Base-by-base conservation (phyloP, 257 asterid species). In the Misopates orontium region DNA sequence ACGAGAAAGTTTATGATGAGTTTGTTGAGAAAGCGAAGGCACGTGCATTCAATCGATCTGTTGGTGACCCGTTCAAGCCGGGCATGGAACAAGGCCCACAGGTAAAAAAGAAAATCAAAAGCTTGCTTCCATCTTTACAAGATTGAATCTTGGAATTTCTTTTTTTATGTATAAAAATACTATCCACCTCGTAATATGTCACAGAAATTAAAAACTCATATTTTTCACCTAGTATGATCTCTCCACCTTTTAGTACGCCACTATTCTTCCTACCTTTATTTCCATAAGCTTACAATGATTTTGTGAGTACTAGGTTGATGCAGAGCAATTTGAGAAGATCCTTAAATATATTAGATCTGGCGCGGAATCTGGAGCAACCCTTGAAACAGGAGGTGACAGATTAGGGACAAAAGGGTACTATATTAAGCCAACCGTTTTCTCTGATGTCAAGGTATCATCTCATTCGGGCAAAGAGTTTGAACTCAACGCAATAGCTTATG, bases 41-140 rank as follows among this genome's bases (percentile, higher is more conserved):
- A 50, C 88, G 90, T 28, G 93, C 97, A 8, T 0, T 83, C 69
- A 80, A 85, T 42, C 95, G 96, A 8, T 54, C 74, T 45, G 99
- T 94, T 71, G 99, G 99, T 32, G 99, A 94, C 81, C 99, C 99
- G 0, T 94, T 94, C 87, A 87, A 70, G 82, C 65, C 80, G 18
- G 96, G 88, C 57, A 83, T 80, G 5, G 96, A 86, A 77, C 99
- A 94, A 76, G 98, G 98, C 50, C 99, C 99, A 71, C 98, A 94
- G 95, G 99, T 94, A 80, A 32, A 25, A 28, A 21, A 23, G 16
- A 40, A 22, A 15, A 1, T n/a, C n/a, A n/a, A n/a, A n/a, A n/a
- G n/a, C n/a, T n/a, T n/a, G n/a, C n/a, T n/a, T n/a, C n/a, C n/a
- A n/a, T n/a, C n/a, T n/a, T n/a, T n/a, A n/a, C n/a, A n/a, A n/a